Base-by-base conservation (phyloP, 257 asterid genomes). In the Anisodus tanguticus region DNA sequence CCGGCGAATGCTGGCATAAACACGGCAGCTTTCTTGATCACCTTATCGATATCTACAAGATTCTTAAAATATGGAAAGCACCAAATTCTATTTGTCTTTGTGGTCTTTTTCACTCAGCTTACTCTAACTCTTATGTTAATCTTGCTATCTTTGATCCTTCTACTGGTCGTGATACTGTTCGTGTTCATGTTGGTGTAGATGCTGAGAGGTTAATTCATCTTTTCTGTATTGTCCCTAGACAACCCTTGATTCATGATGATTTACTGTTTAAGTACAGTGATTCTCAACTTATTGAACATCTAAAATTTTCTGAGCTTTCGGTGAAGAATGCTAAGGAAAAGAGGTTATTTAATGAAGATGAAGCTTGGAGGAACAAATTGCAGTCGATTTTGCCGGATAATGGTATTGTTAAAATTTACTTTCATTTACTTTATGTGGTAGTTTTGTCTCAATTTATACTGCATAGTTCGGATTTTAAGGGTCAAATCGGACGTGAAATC, bases 1-100 rank as follows among this genome's bases (percentile, higher is more conserved):
- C 97, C 59, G 97, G 97, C 5, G 99, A 95, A 88, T 94, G 98
- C 87, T 95, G 97, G 97, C 99, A 95, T 88, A 94, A 95, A 83
- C 98, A 95, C 83, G 97, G 95, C 1, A 92, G 93, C 70, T 94
- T 93, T 88, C 92, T 93, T 60, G 92, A 93, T 4, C 99, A 95
- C 69, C 94, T 95, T 15, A 8, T 95, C 54, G 95, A 90, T 58
- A 88, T 92, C 16, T 93, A 93, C 82, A 92, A 95, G 35, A 92
- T 94, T 79, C 97, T 95, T 67, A 95, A 94, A 87, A 83, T 94
- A 4, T 95, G 99, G 99, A 88, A 89, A 7, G 92, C 94, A 0
- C 97, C 97, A 51, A 91, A 91, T 85, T 81, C 88, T 9, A 94
- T 95, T 53, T 94, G 98, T 85, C 93, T 94, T 62, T 93, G 97